phyloP scores from a whole-genome alignment of 345 rosid species.

The Lepidium didymum region DNA sequence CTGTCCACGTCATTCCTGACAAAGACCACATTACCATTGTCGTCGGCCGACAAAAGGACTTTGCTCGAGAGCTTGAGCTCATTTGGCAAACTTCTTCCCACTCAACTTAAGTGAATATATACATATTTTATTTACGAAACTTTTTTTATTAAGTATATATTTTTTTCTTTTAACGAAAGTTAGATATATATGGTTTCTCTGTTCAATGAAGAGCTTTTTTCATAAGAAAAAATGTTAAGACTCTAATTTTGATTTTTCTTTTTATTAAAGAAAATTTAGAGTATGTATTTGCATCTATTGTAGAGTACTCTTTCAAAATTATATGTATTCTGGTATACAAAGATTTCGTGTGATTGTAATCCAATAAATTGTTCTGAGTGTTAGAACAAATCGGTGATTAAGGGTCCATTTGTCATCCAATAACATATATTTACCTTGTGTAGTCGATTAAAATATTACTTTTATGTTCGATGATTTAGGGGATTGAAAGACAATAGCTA shows the following conservation, averaged over 20 bases:
- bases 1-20: conserved; percentile 32
- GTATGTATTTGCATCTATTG: background rate
- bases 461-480: background rate
- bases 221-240: background rate
- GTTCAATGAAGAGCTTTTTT: background rate
- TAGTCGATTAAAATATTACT: background rate
- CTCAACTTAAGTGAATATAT: conserved; percentile 9
- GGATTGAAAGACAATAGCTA: background rate
- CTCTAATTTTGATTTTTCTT: conserved; percentile 6
- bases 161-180: background rate
- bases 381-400: background rate
- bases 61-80: conserved; percentile 69
- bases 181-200: background rate
- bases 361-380: background rate
- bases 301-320: background rate
- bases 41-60: conserved; percentile 63
- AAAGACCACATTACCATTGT: conserved; percentile 92
- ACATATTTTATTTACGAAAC: background rate
- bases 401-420: background rate
- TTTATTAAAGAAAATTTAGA: background rate
- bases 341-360: background rate
- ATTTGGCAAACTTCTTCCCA: conserved; percentile 45
- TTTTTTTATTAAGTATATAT: background rate
- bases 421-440: background rate
- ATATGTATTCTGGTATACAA: background rate